Evolutionary conservation across 192 early-diverging fungal species (phyloP), one percentile per base, ranked within the genome.

Genomic region (Umbelopsis isabellina): DNA sequence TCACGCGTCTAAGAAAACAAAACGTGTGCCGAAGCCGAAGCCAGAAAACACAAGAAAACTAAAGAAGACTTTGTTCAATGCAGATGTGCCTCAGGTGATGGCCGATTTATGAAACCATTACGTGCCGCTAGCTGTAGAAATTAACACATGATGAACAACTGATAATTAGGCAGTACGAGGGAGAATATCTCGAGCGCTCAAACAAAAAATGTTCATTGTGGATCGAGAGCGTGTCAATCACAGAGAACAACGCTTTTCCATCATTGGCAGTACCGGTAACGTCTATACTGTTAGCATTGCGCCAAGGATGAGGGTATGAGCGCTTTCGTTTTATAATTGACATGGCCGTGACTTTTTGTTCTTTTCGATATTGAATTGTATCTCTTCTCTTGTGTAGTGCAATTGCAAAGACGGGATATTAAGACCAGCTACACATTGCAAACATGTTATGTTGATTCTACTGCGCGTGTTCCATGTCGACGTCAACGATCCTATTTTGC

Each of bases 381-480:
- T 41, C 6, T 41, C 37, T 41, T 41, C 7, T 6, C 10, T 41
- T 10, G 37, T 41, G 37, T 41, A 49, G 30, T 75, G 74, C 15
- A 67, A 20, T 7, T 75, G 74, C 20, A 15, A 46, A 27, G 74
- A 75, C 51, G 45, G 27, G 16, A 15, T 18, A 45, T 16, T 18
- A 4, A 35, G 49, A 21, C 48, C 48, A 70, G 13, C 18, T n/a
- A 4, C 21, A 27, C 68, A 50, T 22, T 75, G 74, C 22, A 75
- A 75, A 49, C 74, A 75, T 48, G 50, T 75, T 12, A 30, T 75
- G 3, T 65, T 70, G 27, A 35, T 75, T 9, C 30, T 75, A 9
- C 15, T 71, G 2, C 70, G 69, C 45, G 74, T 75, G 9, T 71
- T 71, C 20, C 69, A 44, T n/a, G 33, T 75, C 7, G 47, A 37